Evolutionary conservation across 1,284 basidiomycete genomes (phyloP).

Genomic region (Cutaneotrichosporon arboriforme): DNA sequence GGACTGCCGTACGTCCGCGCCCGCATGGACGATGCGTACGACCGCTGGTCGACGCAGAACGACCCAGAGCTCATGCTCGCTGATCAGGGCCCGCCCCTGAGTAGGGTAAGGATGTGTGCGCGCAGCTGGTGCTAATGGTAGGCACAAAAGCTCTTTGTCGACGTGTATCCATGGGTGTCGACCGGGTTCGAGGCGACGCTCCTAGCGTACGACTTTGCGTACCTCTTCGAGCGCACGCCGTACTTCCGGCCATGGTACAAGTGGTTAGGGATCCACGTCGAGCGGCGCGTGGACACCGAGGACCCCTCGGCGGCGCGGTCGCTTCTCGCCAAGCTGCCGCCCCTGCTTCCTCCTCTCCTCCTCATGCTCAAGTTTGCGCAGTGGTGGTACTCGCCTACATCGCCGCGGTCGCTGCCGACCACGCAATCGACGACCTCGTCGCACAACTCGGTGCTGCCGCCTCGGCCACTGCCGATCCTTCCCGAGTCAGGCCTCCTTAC

Average conservation of each 20-base stretch:
- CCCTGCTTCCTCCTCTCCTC: slow-evolving; percentile 75
- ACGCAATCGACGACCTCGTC: slow-evolving; percentile 59
- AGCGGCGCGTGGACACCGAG: slow-evolving; percentile 26
- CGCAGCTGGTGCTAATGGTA: neutral
- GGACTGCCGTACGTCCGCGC: slow-evolving; percentile 83
- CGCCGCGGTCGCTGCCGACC: slow-evolving; percentile 69
- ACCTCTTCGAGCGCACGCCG: slow-evolving; percentile 80
- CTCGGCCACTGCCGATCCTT: slow-evolving; percentile 57
- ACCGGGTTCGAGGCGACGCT: slow-evolving; percentile 72
- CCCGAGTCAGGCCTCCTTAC: slow-evolving; percentile 26
- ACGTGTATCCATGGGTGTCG: slow-evolving; percentile 75
- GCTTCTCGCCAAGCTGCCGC: slow-evolving; percentile 24
- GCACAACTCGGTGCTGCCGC: slow-evolving; percentile 66
- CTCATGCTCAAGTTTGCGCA: slow-evolving; percentile 97
- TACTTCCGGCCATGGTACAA: slow-evolving; percentile 88
- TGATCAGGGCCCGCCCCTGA: slow-evolving; percentile 27
- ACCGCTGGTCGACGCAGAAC: slow-evolving; percentile 55
- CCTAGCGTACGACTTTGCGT: slow-evolving; percentile 77
- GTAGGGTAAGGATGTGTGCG: slow-evolving; percentile 6
- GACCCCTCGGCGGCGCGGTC: slow-evolving; percentile 5
- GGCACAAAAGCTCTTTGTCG: slow-evolving; percentile 54
- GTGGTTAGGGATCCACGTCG: slow-evolving; percentile 68
- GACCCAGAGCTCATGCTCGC: slow-evolving; percentile 15
- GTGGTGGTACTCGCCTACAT: slow-evolving; percentile 98
- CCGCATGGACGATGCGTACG: slow-evolving; percentile 84